Percentiles rank a stretch among this genome's conserved stretches.
Conservation (phyloP, 306 rosid species). For the Ceratonia siliqua region DNA sequence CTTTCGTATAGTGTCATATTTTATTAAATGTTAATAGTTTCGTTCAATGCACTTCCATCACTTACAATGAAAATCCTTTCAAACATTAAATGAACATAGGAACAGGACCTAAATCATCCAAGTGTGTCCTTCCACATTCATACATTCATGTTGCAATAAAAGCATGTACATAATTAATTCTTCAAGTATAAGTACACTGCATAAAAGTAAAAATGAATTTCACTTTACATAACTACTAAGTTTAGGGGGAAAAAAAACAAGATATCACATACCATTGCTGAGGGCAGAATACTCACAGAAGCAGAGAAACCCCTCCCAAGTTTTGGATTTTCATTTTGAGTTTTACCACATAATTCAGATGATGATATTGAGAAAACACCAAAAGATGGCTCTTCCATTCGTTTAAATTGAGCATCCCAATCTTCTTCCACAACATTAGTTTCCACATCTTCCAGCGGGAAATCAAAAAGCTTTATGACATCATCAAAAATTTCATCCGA, state of each 20-base stretch:
- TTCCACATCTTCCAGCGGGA: slow-evolving; percentile 78
- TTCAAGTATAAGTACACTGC: slow-evolving; percentile 16
- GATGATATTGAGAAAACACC: slow-evolving; percentile 49
- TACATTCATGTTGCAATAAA: slow-evolving; percentile 5
- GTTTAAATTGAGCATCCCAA: slow-evolving; percentile 59
- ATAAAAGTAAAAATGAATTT: slow-evolving; percentile 5
- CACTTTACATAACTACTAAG: not conserved
- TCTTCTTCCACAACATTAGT: slow-evolving; percentile 48
- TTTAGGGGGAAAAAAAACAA: not conserved
- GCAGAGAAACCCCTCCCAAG: slow-evolving; percentile 36
- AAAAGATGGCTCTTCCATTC: slow-evolving; percentile 51
- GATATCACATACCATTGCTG: slow-evolving; percentile 3
- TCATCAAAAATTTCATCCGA: slow-evolving; percentile 56
- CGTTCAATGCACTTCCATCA: no score
- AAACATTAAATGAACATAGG: not conserved
- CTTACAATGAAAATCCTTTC: no score
- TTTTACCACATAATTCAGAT: slow-evolving; percentile 31
- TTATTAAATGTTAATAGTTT: no score
- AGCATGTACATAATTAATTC: slow-evolving; percentile 1
- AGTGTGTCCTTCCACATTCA: not conserved
- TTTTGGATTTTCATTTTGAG: slow-evolving; percentile 33
- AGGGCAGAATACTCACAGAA: slow-evolving; percentile 51
- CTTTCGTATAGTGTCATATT: no score
- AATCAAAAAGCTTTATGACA: slow-evolving; percentile 53
- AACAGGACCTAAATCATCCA: not conserved